A percentile compares a stretch with the other conserved stretches of the same genome.
Conservation (phyloP, 768 basidiomycete genomes). For the Ramaria rubella region DNA sequence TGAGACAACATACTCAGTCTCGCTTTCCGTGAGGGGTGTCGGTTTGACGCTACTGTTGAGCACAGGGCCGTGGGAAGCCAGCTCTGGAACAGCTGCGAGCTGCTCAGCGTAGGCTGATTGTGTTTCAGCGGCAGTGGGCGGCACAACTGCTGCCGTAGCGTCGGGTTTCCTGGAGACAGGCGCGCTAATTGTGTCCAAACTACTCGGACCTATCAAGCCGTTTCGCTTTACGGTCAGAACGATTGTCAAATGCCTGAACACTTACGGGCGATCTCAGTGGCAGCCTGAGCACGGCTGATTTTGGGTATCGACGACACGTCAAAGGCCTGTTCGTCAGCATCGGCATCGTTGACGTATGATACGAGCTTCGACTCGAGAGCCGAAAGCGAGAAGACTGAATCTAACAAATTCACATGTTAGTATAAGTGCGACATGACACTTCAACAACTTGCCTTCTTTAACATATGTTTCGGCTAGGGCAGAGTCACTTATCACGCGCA, state of each 20-base stretch:
- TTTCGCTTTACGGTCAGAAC: not conserved
- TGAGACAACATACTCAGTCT: slow-evolving; percentile 96
- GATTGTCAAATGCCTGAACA: slow-evolving; percentile 5
- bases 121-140: slow-evolving; percentile 79
- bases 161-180: slow-evolving; percentile 32
- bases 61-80: slow-evolving; percentile 77
- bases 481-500: slow-evolving; percentile 75
- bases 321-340: slow-evolving; percentile 66
- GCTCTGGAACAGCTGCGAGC: slow-evolving; percentile 79
- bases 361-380: slow-evolving; percentile 87
- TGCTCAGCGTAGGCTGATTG: slow-evolving; percentile 85
- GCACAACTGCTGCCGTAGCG: slow-evolving; percentile 50
- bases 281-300: slow-evolving; percentile 88
- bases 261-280: slow-evolving; percentile 83
- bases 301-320: slow-evolving; percentile 84
- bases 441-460: slow-evolving; percentile 69
- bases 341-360: slow-evolving; percentile 84
- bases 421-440: not conserved
- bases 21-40: slow-evolving; percentile 84
- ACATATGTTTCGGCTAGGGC: slow-evolving; percentile 79
- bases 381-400: slow-evolving; percentile 88
- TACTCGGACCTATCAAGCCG: slow-evolving; percentile 58
- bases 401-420: slow-evolving; percentile 35
- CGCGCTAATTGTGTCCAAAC: slow-evolving; percentile 76
- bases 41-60: slow-evolving; percentile 80